Evolutionary conservation across 1,284 basidiomycete genomes (phyloP).

Genomic region (Apiotrichum siamense): DNA sequence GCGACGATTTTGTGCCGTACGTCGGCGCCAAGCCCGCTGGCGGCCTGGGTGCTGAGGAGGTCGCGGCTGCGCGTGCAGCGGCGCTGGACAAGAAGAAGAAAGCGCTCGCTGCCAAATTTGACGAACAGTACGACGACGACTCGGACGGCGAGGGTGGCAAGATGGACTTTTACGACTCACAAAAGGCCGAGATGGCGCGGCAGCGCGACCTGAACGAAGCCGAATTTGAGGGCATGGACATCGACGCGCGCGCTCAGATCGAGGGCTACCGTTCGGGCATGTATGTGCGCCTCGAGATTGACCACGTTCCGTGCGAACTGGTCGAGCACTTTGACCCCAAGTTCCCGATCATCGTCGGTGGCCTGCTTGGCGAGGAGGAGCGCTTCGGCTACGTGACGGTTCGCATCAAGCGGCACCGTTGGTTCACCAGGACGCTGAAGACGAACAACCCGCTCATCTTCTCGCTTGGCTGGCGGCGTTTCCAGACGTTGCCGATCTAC

Average conservation of each 20-base stretch:
- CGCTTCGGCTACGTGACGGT: slow-evolving; percentile 90
- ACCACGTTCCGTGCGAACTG: slow-evolving; percentile 80
- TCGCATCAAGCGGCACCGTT: slow-evolving; percentile 91
- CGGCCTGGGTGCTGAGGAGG: slow-evolving; percentile 14
- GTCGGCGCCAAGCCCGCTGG: slow-evolving; percentile 39
- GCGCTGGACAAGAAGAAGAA: slow-evolving; percentile 81
- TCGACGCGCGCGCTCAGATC: slow-evolving; percentile 70
- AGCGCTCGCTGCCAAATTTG: slow-evolving; percentile 86
- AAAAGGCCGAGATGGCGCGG: slow-evolving; percentile 83
- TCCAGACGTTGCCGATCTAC: slow-evolving; percentile 92
- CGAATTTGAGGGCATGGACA: slow-evolving; percentile 78
- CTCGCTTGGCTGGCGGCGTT: slow-evolving; percentile 91
- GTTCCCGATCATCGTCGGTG: slow-evolving; percentile 88
- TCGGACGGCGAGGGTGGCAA: slow-evolving; percentile 60
- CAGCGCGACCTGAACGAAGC: slow-evolving; percentile 78
- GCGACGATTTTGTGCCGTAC: slow-evolving; percentile 48
- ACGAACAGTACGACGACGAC: slow-evolving; percentile 86
- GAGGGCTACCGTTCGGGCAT: slow-evolving; percentile 86
- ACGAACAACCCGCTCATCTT: slow-evolving; percentile 96
- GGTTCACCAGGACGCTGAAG: slow-evolving; percentile 89
- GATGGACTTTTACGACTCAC: slow-evolving; percentile 80
- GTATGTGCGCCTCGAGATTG: slow-evolving; percentile 90
- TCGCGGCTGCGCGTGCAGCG: slow-evolving; percentile 52
- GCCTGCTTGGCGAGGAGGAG: slow-evolving; percentile 85
- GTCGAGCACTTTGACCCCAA: slow-evolving; percentile 87